A percentile compares a stretch with the other conserved stretches of the same genome.
These are phyloP conservation scores for Starmerella bombicola DNA, from an alignment of 805 yeast species.

Conservation along the genomic window DNA sequence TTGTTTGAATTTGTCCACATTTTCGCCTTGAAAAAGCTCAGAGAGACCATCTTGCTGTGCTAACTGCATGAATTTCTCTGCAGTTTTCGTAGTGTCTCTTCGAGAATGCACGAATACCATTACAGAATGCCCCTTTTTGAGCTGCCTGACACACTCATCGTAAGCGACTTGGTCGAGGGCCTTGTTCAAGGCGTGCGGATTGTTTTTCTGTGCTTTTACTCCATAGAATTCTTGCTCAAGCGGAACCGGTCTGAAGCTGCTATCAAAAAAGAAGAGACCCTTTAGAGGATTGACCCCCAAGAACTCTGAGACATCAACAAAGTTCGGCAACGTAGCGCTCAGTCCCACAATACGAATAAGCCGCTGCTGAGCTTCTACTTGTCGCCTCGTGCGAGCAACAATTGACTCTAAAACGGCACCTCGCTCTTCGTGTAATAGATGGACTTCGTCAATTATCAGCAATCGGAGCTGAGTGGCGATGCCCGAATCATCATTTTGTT, in stretches of 20 bases:
- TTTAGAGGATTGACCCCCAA: slow-evolving; percentile 70
- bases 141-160: slow-evolving; percentile 56
- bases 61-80: slow-evolving; percentile 54
- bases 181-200: slow-evolving; percentile 23
- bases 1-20: slow-evolving; percentile 32
- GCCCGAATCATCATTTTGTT: slow-evolving; percentile 79
- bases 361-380: slow-evolving; percentile 86
- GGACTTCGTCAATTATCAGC: slow-evolving; percentile 90
- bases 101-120: slow-evolving; percentile 96
- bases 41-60: slow-evolving; percentile 42
- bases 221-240: slow-evolving; percentile 79
- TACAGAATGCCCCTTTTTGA: slow-evolving; percentile 66
- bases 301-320: slow-evolving; percentile 86
- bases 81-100: slow-evolving; percentile 79
- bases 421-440: slow-evolving; percentile 89
- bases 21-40: slow-evolving; percentile 15
- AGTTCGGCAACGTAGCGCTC: slow-evolving; percentile 89
- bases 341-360: slow-evolving; percentile 90
- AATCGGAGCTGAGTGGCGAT: slow-evolving; percentile 72
- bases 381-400: slow-evolving; percentile 87
- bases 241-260: slow-evolving; percentile 87
- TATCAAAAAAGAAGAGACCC: slow-evolving; percentile 92
- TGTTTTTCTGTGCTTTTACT: slow-evolving; percentile 34
- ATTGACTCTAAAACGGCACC: slow-evolving; percentile 94
- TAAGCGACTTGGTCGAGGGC: slow-evolving; percentile 66